phyloP scores from a whole-genome alignment of 2,329 filamentous ascomycete genomes.

The Sporothrix sp. region DNA sequence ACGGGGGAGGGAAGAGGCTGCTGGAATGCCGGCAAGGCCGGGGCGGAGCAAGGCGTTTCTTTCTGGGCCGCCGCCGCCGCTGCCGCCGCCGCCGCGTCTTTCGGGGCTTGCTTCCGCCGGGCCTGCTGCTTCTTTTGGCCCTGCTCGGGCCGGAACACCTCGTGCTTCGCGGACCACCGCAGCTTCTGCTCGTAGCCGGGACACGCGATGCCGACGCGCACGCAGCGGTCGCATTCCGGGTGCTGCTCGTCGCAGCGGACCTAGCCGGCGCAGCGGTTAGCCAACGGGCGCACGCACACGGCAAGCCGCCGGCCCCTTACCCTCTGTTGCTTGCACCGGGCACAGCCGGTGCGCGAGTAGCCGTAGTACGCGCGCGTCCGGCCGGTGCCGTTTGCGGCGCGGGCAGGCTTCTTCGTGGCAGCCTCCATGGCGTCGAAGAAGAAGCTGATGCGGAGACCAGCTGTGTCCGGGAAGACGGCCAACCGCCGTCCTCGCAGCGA shows the following conservation, averaged over 20 bases:
- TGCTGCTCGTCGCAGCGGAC: constrained; percentile 18
- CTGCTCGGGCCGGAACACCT: constrained; percentile 23
- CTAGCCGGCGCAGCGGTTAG: constrained; percentile 12
- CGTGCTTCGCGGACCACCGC: constrained; percentile 39
- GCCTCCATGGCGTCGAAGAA: background rate
- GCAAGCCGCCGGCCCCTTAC: background rate
- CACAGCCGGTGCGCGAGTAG: constrained; percentile 19
- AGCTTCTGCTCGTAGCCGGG: constrained; percentile 37
- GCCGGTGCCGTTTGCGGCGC: constrained; percentile 2
- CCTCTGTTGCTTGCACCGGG: constrained; percentile 18
- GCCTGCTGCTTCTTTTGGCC: constrained; percentile 3
- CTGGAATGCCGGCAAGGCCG: constrained; percentile 5
- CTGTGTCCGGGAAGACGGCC: background rate
- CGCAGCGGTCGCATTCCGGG: constrained; percentile 31
- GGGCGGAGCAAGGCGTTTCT: no score
- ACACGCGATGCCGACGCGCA: constrained; percentile 31
- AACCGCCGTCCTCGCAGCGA: background rate
- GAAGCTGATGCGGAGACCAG: background rate
- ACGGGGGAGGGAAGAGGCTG: constrained; percentile 8
- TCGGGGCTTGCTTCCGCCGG: background rate
- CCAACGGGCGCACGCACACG: no score
- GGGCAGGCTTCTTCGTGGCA: constrained; percentile 3
- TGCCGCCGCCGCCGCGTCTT: background rate
- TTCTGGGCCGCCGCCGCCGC: background rate
- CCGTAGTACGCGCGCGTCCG: constrained; percentile 15